These are phyloP conservation scores for Camelina neglecta DNA, from an alignment of 345 rosid species.

Conservation along the genomic window DNA sequence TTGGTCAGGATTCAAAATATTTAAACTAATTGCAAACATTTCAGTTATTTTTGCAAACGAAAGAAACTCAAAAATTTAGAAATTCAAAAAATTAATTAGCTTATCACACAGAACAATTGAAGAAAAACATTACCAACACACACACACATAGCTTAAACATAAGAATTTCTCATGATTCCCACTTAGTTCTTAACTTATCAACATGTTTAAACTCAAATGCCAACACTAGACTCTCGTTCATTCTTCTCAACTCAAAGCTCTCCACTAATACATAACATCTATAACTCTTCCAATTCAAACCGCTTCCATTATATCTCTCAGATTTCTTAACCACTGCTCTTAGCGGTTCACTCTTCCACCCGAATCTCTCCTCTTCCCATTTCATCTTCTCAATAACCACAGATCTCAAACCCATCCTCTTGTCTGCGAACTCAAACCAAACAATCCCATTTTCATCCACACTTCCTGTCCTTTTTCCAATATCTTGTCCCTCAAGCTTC, in stretches of 20 bases:
- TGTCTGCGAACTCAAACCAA: constrained; percentile 45
- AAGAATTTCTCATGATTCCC: constrained; percentile 44
- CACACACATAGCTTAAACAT: constrained; percentile 7
- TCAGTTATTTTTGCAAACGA: not conserved
- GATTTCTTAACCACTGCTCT: constrained; percentile 40
- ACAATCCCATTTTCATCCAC: constrained; percentile 44
- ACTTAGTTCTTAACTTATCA: constrained; percentile 47
- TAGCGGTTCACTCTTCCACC: constrained; percentile 48
- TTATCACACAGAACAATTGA: constrained; percentile 7
- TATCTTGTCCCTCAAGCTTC: constrained; percentile 44
- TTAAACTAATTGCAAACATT: not conserved
- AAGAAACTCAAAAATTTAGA: not conserved
- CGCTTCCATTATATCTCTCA: constrained; percentile 40
- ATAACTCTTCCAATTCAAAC: constrained; percentile 54
- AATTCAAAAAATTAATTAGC: not conserved
- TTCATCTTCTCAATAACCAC: constrained; percentile 57
- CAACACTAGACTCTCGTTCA: constrained; percentile 57
- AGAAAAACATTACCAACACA: constrained; percentile 10
- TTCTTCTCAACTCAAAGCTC: constrained; percentile 63
- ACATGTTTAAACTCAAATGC: constrained; percentile 56
- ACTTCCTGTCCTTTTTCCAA: not conserved
- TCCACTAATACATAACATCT: constrained; percentile 65
- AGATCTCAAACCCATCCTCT: constrained; percentile 51
- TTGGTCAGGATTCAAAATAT: too few species aligned
- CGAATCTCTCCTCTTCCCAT: constrained; percentile 57